Evolutionary conservation across 805 yeast genomes (phyloP).

Genomic region (Vanderwaltozyma verrucispora): DNA sequence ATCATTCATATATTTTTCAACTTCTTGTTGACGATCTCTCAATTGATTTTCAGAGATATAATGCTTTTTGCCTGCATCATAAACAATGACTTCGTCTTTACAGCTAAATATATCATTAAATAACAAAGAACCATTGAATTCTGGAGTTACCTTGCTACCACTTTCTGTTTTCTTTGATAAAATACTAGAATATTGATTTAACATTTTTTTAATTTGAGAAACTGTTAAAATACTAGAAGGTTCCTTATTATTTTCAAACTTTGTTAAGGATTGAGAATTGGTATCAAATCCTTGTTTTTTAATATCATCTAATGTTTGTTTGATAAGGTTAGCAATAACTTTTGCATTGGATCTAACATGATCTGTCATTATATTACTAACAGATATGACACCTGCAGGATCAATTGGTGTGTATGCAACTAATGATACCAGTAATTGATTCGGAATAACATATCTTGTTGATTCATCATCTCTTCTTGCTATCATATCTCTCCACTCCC

Average conservation of each 20-base stretch:
- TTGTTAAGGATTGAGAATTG: neutral
- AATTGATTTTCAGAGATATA: slow-evolving; percentile 8
- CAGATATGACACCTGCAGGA: slow-evolving; percentile 42
- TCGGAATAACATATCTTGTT: slow-evolving; percentile 72
- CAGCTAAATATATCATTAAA: neutral
- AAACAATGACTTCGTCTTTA: neutral
- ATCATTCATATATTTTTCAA: slow-evolving; percentile 7
- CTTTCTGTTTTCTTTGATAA: neutral
- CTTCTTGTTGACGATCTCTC: slow-evolving; percentile 8
- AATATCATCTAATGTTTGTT: slow-evolving; percentile 26
- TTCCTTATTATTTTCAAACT: neutral
- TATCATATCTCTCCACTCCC: slow-evolving; percentile 69
- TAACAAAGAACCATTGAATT: neutral
- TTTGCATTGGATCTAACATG: slow-evolving; percentile 48
- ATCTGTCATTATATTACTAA: slow-evolving; percentile 38
- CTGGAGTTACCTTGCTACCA: too few relatives aligned
- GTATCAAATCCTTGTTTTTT: slow-evolving; percentile 5
- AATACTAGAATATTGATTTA: slow-evolving; percentile 5
- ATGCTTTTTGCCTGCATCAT: slow-evolving; percentile 2
- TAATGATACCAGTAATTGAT: slow-evolving; percentile 58
- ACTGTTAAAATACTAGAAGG: slow-evolving; percentile 7
- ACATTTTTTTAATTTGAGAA: slow-evolving; percentile 13
- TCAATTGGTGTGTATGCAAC: slow-evolving; percentile 50
- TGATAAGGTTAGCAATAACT: slow-evolving; percentile 49
- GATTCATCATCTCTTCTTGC: slow-evolving; percentile 82